A percentile compares a stretch with the other conserved stretches of the same genome.
phyloP scores from a whole-genome alignment of 2,329 filamentous ascomycete genomes.

The Sporothrix mexicana region DNA sequence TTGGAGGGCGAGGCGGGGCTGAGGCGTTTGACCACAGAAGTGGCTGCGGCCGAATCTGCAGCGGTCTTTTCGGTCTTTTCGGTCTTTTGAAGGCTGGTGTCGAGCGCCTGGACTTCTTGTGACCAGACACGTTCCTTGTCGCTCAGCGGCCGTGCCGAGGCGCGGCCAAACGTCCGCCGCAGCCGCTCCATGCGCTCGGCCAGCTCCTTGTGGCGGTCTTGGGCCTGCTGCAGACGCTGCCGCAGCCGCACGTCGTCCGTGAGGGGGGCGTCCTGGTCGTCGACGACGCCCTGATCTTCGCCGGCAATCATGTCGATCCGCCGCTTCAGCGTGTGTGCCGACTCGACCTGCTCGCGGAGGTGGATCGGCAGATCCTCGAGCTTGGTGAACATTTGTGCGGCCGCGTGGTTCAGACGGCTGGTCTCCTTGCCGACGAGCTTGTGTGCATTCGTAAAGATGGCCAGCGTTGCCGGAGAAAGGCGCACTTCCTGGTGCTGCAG shows the following conservation, averaged over 20 bases:
- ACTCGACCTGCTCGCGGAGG: slow-evolving; percentile 69
- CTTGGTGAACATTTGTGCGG: slow-evolving; percentile 73
- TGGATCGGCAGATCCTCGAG: slow-evolving; percentile 72
- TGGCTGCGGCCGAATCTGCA: neutral
- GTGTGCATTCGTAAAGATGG: slow-evolving; percentile 74
- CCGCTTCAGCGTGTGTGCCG: slow-evolving; percentile 68
- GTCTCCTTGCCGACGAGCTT: slow-evolving; percentile 74
- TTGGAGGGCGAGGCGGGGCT: slow-evolving; percentile 45
- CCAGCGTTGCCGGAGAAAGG: slow-evolving; percentile 72
- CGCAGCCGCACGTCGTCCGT: slow-evolving; percentile 63
- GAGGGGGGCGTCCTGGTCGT: slow-evolving; percentile 46
- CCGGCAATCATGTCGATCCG: slow-evolving; percentile 71
- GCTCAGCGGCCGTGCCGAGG: slow-evolving; percentile 59
- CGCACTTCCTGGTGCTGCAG: slow-evolving; percentile 70
- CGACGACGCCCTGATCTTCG: slow-evolving; percentile 50
- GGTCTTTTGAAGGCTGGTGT: slow-evolving; percentile 49
- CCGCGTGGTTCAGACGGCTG: slow-evolving; percentile 69
- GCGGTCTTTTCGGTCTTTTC: too few species aligned
- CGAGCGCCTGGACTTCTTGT: slow-evolving; percentile 50
- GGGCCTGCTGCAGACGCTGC: slow-evolving; percentile 60
- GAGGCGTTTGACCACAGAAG: slow-evolving; percentile 36
- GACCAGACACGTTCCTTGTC: slow-evolving; percentile 65
- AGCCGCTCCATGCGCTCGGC: slow-evolving; percentile 65
- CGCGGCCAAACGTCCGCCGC: slow-evolving; percentile 56
- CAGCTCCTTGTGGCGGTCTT: slow-evolving; percentile 62